A percentile compares a stretch with the other conserved stretches of the same genome.
Evolutionary conservation across 176 grass and related monocot genomes (phyloP).

Genomic region (Urochloa ruziziensis): DNA sequence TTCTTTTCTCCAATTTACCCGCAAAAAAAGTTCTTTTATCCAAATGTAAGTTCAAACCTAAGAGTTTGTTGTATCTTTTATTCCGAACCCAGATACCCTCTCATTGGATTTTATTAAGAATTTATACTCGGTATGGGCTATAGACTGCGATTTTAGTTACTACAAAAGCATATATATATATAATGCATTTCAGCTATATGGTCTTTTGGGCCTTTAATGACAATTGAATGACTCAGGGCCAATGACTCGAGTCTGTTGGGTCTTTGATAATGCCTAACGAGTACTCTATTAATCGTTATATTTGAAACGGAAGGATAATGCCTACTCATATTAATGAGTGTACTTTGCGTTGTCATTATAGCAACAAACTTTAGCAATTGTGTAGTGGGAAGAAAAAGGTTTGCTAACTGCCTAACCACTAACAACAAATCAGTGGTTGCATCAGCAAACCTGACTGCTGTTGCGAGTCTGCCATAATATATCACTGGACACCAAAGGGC

Average conservation of each 20-base stretch:
- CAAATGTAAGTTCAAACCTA: neutral
- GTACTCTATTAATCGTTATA: too few relatives aligned
- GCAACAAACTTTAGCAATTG: slow-evolving; percentile 20
- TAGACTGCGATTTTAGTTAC: too few relatives aligned
- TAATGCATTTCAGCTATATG: too few relatives aligned
- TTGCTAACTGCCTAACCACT: slow-evolving; percentile 29
- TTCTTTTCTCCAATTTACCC: neutral
- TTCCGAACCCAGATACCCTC: too few relatives aligned
- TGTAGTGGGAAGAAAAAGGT: slow-evolving; percentile 9
- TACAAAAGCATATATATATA: too few relatives aligned
- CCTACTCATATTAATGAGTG: neutral
- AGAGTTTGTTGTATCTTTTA: neutral
- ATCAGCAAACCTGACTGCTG: slow-evolving; percentile 22
- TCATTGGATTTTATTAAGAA: too few relatives aligned
- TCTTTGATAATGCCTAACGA: too few relatives aligned
- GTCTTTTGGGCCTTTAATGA: too few relatives aligned
- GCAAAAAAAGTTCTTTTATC: neutral
- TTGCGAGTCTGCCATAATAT: slow-evolving; percentile 25
- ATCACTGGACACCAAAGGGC: neutral
- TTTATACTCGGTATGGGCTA: too few relatives aligned
- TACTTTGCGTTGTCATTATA: slow-evolving; percentile 19
- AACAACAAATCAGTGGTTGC: slow-evolving; percentile 9
- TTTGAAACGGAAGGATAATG: neutral
- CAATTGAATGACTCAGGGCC: too few relatives aligned
- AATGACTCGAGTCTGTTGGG: too few relatives aligned